Evolutionary conservation across 768 basidiomycete species (phyloP).

Genomic region (Pluteus cervinus): DNA sequence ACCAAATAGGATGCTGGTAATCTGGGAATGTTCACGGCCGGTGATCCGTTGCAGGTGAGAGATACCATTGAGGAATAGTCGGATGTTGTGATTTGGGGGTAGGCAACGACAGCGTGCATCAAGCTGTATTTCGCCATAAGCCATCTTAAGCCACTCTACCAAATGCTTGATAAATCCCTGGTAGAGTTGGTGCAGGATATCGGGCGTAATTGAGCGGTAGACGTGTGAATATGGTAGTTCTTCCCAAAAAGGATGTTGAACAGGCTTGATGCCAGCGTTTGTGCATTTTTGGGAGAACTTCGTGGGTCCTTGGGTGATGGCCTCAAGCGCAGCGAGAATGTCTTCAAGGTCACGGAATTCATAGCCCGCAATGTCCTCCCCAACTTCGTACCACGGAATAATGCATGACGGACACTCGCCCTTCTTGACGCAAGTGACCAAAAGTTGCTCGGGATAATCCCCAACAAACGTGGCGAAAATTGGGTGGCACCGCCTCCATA

Average conservation of each 20-base stretch:
- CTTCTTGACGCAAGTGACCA: slow-evolving; percentile 21
- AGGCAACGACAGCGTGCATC: slow-evolving; percentile 25
- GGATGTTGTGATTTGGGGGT: slow-evolving; percentile 28
- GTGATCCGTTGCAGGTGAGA: slow-evolving; percentile 21
- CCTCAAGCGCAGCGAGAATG: too few species aligned
- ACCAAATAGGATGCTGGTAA: slow-evolving; percentile 23
- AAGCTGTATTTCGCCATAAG: slow-evolving; percentile 23
- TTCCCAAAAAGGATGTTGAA: slow-evolving; percentile 26
- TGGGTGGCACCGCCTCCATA: slow-evolving; percentile 22
- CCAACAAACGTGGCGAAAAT: slow-evolving; percentile 33
- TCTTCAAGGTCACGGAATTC: too few species aligned
- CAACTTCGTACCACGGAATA: too few species aligned
- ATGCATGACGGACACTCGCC: slow-evolving; percentile 23
- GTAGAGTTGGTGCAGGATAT: slow-evolving; percentile 43
- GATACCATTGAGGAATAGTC: slow-evolving; percentile 30
- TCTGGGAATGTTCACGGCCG: slow-evolving; percentile 31
- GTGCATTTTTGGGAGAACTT: slow-evolving; percentile 2
- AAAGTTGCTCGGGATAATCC: slow-evolving; percentile 40
- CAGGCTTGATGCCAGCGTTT: slow-evolving; percentile 11
- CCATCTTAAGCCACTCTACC: slow-evolving; percentile 20
- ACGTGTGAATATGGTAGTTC: slow-evolving; percentile 22
- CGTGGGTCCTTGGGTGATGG: too few species aligned
- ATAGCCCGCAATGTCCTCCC: too few species aligned
- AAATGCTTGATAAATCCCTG: slow-evolving; percentile 37
- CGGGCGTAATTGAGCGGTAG: slow-evolving; percentile 33